These are phyloP conservation scores for Pythium aquatile DNA, from an alignment of 352 stramenopile genomes.

Conservation along the genomic window DNA sequence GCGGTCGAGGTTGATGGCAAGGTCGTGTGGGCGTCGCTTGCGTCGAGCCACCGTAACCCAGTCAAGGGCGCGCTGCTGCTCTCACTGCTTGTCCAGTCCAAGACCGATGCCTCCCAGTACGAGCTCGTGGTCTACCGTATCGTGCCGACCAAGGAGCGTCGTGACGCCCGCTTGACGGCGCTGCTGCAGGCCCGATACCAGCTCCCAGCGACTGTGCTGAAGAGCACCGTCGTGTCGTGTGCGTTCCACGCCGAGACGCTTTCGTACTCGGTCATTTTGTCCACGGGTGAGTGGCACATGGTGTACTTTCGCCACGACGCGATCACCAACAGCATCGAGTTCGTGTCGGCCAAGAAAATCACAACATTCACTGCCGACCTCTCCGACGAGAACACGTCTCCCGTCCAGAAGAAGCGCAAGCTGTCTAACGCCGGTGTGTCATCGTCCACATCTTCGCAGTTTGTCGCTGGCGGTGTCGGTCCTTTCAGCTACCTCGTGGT, in stretches of 20 bases:
- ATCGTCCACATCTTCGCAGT: slow-evolving; percentile 25
- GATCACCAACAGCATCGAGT: slow-evolving; percentile 40
- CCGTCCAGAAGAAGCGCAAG: slow-evolving; percentile 68
- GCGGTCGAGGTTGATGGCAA: slow-evolving; percentile 24
- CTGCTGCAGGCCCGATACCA: slow-evolving; percentile 35
- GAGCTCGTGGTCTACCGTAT: slow-evolving; percentile 65
- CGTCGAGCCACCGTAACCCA: slow-evolving; percentile 54
- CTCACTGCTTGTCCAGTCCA: slow-evolving; percentile 51
- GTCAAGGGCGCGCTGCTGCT: slow-evolving; percentile 65
- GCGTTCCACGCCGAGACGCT: slow-evolving; percentile 74
- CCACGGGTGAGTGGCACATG: slow-evolving; percentile 55
- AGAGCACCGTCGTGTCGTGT: slow-evolving; percentile 35
- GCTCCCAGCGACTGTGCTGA: slow-evolving; percentile 19
- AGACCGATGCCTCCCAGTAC: slow-evolving; percentile 29
- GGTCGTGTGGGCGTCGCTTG: slow-evolving; percentile 55
- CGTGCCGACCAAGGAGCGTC: slow-evolving; percentile 33
- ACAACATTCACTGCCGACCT: slow-evolving; percentile 30
- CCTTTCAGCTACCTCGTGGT: slow-evolving; percentile 62
- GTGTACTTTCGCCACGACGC: slow-evolving; percentile 49
- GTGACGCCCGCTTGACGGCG: slow-evolving; percentile 33
- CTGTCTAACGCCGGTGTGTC: slow-evolving; percentile 28
- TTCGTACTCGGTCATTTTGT: slow-evolving; percentile 64
- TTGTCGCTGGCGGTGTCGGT: slow-evolving; percentile 41
- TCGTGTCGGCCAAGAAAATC: slow-evolving; percentile 42
- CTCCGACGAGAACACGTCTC: slow-evolving; percentile 19